These are phyloP conservation scores for Colletotrichum scovillei DNA, from an alignment of 2,329 filamentous ascomycete species.

Conservation along the genomic window DNA sequence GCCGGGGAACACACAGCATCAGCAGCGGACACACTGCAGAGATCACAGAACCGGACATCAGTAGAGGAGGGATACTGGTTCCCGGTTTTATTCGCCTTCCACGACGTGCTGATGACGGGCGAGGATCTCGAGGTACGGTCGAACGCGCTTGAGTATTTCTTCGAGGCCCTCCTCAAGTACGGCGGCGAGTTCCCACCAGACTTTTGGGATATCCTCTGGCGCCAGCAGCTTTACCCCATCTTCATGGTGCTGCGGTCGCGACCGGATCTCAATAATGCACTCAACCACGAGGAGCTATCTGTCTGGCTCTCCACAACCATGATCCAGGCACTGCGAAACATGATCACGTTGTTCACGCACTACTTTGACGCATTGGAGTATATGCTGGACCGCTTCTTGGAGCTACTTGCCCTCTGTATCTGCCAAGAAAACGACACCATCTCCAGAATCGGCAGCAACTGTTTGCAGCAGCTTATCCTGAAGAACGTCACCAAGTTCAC, in stretches of 20 bases:
- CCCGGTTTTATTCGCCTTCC: conserved; percentile 96
- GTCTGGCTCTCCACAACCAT: conserved; percentile 99
- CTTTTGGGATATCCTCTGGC: conserved; percentile 99
- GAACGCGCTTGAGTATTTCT: conserved; percentile 93
- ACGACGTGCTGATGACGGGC: conserved; percentile 98
- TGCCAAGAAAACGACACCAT: conserved; percentile 99
- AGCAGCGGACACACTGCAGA: conserved; percentile 55
- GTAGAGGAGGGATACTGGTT: conserved; percentile 99
- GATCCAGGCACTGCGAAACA: conserved; percentile 97
- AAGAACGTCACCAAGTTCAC: conserved; percentile 96
- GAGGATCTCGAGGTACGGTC: conserved; percentile 97
- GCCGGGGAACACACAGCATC: conserved; percentile 51
- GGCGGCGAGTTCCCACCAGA: conserved; percentile 91
- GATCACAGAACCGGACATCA: conserved; percentile 80
- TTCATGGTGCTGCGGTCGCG: conserved; percentile 98
- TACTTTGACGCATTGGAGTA: conserved; percentile 97
- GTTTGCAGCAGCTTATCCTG: conserved; percentile 93
- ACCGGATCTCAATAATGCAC: conserved; percentile 94
- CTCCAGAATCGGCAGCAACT: conserved; percentile 97
- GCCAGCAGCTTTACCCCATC: conserved; percentile 95
- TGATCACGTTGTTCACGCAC: conserved; percentile 98
- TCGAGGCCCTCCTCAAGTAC: conserved; percentile 90
- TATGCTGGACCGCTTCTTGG: conserved; percentile 97
- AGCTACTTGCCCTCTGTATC: conserved; percentile 93
- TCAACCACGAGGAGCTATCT: conserved; percentile 95